Evolutionary conservation across 2,329 filamentous ascomycete species (phyloP).

Genomic region (Botrytis tulipae): DNA sequence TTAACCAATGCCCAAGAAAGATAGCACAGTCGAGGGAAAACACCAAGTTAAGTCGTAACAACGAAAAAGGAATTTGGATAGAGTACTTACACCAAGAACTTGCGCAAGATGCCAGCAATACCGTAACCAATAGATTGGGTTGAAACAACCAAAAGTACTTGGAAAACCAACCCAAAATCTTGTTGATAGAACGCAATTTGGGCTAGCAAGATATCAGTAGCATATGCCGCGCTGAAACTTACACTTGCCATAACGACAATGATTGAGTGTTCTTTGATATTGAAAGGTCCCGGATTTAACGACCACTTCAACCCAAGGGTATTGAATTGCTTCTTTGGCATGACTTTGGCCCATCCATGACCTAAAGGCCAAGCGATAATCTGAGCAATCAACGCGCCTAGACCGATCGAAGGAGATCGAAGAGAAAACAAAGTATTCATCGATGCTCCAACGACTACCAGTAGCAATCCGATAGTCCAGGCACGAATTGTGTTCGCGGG

Average conservation of each 20-base stretch:
- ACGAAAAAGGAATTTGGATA: neutral
- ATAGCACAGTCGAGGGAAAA: neutral
- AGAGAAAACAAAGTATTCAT: conserved; percentile 32
- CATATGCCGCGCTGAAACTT: conserved; percentile 46
- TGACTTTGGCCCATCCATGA: conserved; percentile 52
- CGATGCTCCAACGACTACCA: conserved; percentile 25
- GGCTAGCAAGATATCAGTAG: conserved; percentile 70
- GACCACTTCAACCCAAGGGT: conserved; percentile 55
- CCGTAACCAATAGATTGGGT: conserved; percentile 64
- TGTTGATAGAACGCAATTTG: conserved; percentile 71
- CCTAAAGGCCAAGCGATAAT: conserved; percentile 43
- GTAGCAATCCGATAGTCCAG: conserved; percentile 56
- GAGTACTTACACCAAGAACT: conserved; percentile 54
- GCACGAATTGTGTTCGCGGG: conserved; percentile 66
- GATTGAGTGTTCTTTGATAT: conserved; percentile 67
- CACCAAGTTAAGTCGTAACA: neutral
- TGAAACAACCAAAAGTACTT: conserved; percentile 58
- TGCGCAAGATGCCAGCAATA: conserved; percentile 56
- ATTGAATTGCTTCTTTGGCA: conserved; percentile 34
- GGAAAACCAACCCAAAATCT: conserved; percentile 61
- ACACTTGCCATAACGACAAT: conserved; percentile 60
- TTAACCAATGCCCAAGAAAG: neutral
- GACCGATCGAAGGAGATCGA: conserved; percentile 38
- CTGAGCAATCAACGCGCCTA: conserved; percentile 40
- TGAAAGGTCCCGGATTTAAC: conserved; percentile 68